Base-by-base conservation (phyloP, 1,139 yeast genomes). In the Sugiyamaella grinbergsii region DNA sequence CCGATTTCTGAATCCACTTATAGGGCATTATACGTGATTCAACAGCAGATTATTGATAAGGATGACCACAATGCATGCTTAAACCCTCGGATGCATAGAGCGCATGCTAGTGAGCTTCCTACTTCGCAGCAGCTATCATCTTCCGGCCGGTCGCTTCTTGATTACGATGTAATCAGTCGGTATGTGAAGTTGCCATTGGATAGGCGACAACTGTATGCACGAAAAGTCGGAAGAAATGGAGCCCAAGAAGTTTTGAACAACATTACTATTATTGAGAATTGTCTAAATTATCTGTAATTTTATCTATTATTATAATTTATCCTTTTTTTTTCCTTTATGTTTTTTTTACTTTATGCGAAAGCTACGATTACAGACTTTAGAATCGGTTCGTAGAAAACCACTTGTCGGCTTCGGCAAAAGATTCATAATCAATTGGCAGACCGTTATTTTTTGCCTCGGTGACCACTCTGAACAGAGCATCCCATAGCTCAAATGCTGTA, bases 1-100 rank as follows among this genome's bases (percentile, higher is more conserved):
- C 97, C 98, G 0, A 73, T 91, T 11, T 72, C 77, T 36, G 98
- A 93, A 65, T 70, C 81, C 1, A 75, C 81, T 13, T 93, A 89
- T 68, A 78, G 97, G 66, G 75, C 95, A 54, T 75, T 93, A 66
- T 88, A 86, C 63, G 85, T 90, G 33, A 72, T 93, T 16, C 97
- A 91, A 63, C 96, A 90, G 67, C 97, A 90, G 62, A 71, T 93
- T 50, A 78, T 80, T 20, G 97, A 91, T 54, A 83, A 83, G 57
- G 87, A 83, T 55, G 76, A 74, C 50, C 94, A 87, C 56, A 69
- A 72, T 54, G 84, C 88, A 53, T 96, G 97, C 0, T 72, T 93
- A 57, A 93, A 91, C 63, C 96, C 97, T 20, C 60, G 73, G 22
- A 63, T 63, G 59, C 66, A 68, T 55, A 62, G 74, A 10, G 54